Evolutionary conservation across 2,329 filamentous ascomycete genomes (phyloP).

Genomic region (Microsporum ferrugineum): DNA sequence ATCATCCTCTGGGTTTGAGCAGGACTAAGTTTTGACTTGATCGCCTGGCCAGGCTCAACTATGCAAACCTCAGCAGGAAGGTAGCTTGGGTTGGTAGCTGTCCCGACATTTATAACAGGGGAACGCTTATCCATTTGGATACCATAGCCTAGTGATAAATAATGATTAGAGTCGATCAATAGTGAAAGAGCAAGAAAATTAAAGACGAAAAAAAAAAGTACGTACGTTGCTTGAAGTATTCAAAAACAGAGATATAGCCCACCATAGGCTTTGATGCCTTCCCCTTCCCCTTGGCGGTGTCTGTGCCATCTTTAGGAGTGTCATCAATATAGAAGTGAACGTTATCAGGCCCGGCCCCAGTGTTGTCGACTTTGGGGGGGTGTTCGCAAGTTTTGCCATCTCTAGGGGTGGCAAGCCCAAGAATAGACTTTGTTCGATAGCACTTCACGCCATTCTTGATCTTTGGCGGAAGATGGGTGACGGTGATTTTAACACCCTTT

Average conservation of each 20-base stretch:
- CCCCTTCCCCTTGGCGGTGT: slow-evolving; percentile 21
- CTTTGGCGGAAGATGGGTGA: slow-evolving; percentile 32
- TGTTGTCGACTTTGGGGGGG: slow-evolving; percentile 25
- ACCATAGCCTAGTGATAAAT: slow-evolving; percentile 24
- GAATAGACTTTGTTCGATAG: slow-evolving; percentile 37
- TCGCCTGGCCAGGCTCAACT: slow-evolving; percentile 53
- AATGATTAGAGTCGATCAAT: not conserved
- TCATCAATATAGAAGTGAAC: slow-evolving; percentile 46
- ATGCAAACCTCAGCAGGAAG: slow-evolving; percentile 55
- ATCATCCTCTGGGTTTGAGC: slow-evolving; percentile 60
- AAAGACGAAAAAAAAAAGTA: slow-evolving; percentile 4
- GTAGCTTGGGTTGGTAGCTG: slow-evolving; percentile 45
- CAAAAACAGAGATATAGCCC: slow-evolving; percentile 41
- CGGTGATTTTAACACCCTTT: slow-evolving; percentile 31
- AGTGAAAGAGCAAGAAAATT: not conserved
- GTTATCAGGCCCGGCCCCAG: slow-evolving; percentile 40
- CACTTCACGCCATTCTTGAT: slow-evolving; percentile 22
- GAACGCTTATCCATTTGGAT: slow-evolving; percentile 31
- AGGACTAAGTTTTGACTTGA: slow-evolving; percentile 47
- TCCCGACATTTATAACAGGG: slow-evolving; percentile 59
- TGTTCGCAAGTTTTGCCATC: slow-evolving; percentile 28
- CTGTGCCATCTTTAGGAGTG: slow-evolving; percentile 12
- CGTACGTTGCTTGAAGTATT: slow-evolving; percentile 40
- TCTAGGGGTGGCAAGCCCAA: slow-evolving; percentile 31
- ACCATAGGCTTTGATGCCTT: not conserved